phyloP scores from a whole-genome alignment of 2,329 filamentous ascomycete genomes.

The Aphanocladium album region DNA sequence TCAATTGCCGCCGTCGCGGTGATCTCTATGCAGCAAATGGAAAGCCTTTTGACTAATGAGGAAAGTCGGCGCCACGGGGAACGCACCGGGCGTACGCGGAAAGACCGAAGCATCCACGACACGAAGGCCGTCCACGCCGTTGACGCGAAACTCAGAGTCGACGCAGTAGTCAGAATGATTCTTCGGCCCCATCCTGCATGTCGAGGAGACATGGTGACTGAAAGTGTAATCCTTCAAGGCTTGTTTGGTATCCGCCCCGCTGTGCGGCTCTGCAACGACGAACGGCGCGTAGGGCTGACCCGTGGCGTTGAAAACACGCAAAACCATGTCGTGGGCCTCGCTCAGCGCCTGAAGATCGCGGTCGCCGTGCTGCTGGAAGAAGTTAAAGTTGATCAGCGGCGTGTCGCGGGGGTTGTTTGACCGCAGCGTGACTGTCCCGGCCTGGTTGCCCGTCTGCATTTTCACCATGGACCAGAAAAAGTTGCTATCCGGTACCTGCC shows the following conservation, averaged over 20 bases:
- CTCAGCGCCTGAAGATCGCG: slow-evolving; percentile 40
- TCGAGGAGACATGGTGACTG: slow-evolving; percentile 54
- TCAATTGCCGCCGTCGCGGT: neutral
- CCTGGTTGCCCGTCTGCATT: slow-evolving; percentile 51
- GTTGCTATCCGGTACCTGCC: slow-evolving; percentile 27
- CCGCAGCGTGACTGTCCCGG: slow-evolving; percentile 50
- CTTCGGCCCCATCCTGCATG: slow-evolving; percentile 49
- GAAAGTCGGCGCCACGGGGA: slow-evolving; percentile 44
- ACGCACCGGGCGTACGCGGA: slow-evolving; percentile 45
- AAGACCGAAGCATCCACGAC: slow-evolving; percentile 58
- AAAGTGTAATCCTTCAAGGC: slow-evolving; percentile 46
- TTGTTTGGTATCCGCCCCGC: slow-evolving; percentile 35
- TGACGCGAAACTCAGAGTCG: slow-evolving; percentile 50
- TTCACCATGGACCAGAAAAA: slow-evolving; percentile 42
- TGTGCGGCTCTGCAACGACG: slow-evolving; percentile 33
- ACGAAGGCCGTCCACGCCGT: slow-evolving; percentile 47
- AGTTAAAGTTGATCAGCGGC: slow-evolving; percentile 55
- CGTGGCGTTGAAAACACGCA: slow-evolving; percentile 27
- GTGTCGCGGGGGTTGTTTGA: slow-evolving; percentile 55
- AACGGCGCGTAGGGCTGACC: slow-evolving; percentile 23
- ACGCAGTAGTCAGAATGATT: slow-evolving; percentile 49
- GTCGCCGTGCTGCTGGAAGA: slow-evolving; percentile 35
- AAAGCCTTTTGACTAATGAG: slow-evolving; percentile 54
- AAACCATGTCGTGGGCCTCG: slow-evolving; percentile 41
- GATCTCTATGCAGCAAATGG: neutral